These are phyloP conservation scores for Fonsecaea monophora DNA, from an alignment of 2,329 filamentous ascomycete species.

Conservation along the genomic window DNA sequence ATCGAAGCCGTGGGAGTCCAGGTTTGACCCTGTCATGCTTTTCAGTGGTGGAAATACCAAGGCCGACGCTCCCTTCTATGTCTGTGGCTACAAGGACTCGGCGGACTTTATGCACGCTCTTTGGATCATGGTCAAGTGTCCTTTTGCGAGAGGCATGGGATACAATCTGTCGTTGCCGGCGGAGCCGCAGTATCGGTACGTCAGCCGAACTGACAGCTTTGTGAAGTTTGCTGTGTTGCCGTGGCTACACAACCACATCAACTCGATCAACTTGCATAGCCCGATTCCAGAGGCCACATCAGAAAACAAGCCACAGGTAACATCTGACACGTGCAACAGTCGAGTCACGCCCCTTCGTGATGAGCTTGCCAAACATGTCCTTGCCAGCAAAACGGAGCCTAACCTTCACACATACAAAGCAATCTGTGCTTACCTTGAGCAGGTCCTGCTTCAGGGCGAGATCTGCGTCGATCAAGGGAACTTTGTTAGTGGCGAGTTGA, in stretches of 20 bases:
- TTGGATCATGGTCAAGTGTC: conserved; percentile 35
- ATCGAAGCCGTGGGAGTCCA: conserved; percentile 1
- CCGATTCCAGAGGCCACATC: not conserved
- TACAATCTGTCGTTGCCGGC: conserved; percentile 29
- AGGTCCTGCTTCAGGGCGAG: conserved; percentile 30
- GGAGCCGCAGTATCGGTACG: conserved; percentile 12
- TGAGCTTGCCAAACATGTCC: conserved; percentile 21
- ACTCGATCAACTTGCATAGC: conserved; percentile 26
- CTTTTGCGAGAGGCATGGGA: conserved; percentile 33
- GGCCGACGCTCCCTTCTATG: conserved; percentile 29
- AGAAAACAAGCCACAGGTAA: not conserved
- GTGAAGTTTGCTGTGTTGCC: conserved; percentile 29
- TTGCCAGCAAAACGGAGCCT: conserved; percentile 17
- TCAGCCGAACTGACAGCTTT: conserved; percentile 26
- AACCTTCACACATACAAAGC: conserved; percentile 33
- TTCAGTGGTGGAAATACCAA: conserved; percentile 28
- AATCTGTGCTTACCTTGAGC: conserved; percentile 35
- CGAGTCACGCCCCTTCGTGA: conserved; percentile 20
- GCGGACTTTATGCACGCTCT: conserved; percentile 33
- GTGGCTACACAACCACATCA: conserved; percentile 31
- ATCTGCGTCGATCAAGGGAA: conserved; percentile 25
- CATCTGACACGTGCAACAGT: not conserved
- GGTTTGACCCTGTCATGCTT: conserved; percentile 32
- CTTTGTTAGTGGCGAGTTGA: conserved; percentile 26
- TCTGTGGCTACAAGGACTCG: conserved; percentile 31